Evolutionary conservation across 257 asterid species (phyloP), one percentile per base, ranked within the genome.

Genomic region (Solanum medicagineum): DNA sequence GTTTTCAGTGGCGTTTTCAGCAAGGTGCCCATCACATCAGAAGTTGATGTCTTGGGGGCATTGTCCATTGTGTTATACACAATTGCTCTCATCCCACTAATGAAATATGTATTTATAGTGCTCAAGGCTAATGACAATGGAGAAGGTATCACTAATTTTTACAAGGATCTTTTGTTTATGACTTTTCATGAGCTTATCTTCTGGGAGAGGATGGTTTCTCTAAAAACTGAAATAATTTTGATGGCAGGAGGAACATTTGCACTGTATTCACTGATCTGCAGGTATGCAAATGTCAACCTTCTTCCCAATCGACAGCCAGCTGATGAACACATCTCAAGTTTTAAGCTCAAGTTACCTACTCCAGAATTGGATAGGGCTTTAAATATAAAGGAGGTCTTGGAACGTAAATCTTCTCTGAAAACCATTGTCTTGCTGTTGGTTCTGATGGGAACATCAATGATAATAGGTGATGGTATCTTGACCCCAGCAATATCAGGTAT

Each of bases 401-500:
- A 97, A 89, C 94, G 80, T 66, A 95, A 92, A 29, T 85, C 93
- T 56, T 75, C 82, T 84, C 69, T 92, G 85, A 93, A 94, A 86
- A 92, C 92, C 47, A 45, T 93, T 85, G 92, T 96, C 80, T 90
- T 96, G 83, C 85, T 96, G 69, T 92, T 96, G 79, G 99, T 96
- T 87, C 98, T 96, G 81, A 91, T 88, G 91, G 99, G 99, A 84
- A 94, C 99, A 14, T 96, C 98, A 81, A 94, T 96, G 98, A 92
- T 96, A 74, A 94, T 96, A 63, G 99, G 98, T 73, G 99, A 96
- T 82, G 99, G 99, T 85, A 94, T 96, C 90, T 88, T 96, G 83
- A 96, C 99, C 73, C 99, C 99, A 32, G 99, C 99, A 65, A 94
- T 96, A 56, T 96, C 99, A 88, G 99, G 99, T 94, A 88, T 44